Percentiles rank a stretch among this genome's conserved stretches.
Evolutionary conservation across 164 flowering plant genomes (phyloP).

Genomic region (Chloranthus sessilifolius): DNA sequence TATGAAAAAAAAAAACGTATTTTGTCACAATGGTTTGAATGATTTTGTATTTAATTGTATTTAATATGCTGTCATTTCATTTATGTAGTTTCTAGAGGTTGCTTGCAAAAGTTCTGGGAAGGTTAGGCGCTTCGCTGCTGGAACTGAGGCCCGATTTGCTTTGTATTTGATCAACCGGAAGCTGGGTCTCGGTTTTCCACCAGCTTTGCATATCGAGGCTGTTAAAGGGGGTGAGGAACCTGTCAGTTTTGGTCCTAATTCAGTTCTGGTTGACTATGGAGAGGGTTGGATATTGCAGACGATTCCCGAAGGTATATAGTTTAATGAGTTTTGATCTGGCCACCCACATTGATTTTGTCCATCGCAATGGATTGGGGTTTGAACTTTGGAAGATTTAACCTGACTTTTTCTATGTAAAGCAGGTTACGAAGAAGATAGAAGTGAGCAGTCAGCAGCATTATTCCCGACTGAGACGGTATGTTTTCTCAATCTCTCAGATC

Average conservation of each 20-base stretch:
- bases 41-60: background rate
- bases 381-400: background rate
- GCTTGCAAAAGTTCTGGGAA: conserved; percentile 51
- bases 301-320: conserved; percentile 32
- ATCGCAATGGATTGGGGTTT: background rate
- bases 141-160: conserved; percentile 74
- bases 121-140: conserved; percentile 57
- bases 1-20: background rate
- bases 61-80: conserved; percentile 8
- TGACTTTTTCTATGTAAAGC: background rate
- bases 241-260: conserved; percentile 60
- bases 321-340: background rate
- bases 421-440: conserved; percentile 15
- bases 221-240: conserved; percentile 79
- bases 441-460: background rate
- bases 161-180: conserved; percentile 50
- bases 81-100: conserved; percentile 62
- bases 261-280: conserved; percentile 61
- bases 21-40: background rate
- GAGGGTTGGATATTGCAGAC: conserved; percentile 75
- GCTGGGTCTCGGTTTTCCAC: conserved; percentile 23
- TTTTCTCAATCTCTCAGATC: background rate
- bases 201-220: conserved; percentile 55
- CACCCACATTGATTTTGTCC: background rate
- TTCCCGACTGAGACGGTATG: conserved; percentile 19